Evolutionary conservation across 2,329 filamentous ascomycete genomes (phyloP).

Genomic region (Grosmannia penicillata): DNA sequence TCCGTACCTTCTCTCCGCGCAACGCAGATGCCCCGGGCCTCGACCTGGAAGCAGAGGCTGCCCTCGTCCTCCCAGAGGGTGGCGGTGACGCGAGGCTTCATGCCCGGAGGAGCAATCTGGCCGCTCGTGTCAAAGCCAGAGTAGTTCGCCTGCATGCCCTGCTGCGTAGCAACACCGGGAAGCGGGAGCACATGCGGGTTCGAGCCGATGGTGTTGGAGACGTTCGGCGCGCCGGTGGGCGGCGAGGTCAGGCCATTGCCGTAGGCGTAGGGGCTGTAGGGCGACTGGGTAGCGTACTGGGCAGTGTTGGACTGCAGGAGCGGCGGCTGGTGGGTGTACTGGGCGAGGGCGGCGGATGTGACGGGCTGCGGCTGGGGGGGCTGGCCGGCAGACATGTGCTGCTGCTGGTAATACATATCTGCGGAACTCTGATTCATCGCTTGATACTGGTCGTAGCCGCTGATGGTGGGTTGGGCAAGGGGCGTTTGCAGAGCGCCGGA

Average conservation of each 20-base stretch:
- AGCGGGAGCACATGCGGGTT: conserved; percentile 53
- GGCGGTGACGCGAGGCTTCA: conserved; percentile 92
- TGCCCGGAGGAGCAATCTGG: conserved; percentile 78
- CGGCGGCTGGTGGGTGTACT: conserved; percentile 63
- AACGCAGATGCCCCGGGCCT: conserved; percentile 90
- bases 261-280: conserved; percentile 59
- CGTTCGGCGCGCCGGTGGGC: conserved; percentile 46
- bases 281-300: conserved; percentile 48
- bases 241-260: conserved; percentile 67
- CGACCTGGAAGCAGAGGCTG: conserved; percentile 93
- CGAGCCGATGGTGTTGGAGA: conserved; percentile 53
- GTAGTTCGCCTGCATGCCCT: conserved; percentile 38
- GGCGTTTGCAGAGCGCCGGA: conserved; percentile 23
- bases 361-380: conserved; percentile 62
- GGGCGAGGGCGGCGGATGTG: conserved; percentile 55
- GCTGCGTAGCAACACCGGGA: conserved; percentile 39
- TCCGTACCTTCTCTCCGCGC: conserved; percentile 73
- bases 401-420: conserved; percentile 72
- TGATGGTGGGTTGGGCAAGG: conserved; percentile 19
- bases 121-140: conserved; percentile 64
- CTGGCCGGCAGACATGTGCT: conserved; percentile 66
- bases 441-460: conserved; percentile 27
- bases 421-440: conserved; percentile 70
- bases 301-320: conserved; percentile 58
- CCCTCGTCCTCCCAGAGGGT: conserved; percentile 98